Conservation (phyloP, 176 grass and related monocot species). For the Musa beccarii region DNA sequence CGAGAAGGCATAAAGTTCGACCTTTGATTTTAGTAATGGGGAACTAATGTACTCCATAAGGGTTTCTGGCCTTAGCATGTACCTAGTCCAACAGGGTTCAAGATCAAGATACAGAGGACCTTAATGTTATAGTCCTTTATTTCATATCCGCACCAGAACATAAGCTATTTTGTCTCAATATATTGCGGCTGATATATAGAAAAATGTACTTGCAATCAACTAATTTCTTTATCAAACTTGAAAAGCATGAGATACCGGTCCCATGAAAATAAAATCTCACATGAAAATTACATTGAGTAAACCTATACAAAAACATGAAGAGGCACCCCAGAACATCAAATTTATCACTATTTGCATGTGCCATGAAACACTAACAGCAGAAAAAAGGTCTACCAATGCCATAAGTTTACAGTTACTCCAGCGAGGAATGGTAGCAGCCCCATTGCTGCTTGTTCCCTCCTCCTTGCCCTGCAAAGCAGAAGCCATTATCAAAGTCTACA, state of each 20-base stretch:
- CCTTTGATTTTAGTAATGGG: not conserved
- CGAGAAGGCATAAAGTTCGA: not conserved
- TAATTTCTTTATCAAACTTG: too few species aligned
- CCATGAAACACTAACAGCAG: not conserved
- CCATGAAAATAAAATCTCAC: not conserved
- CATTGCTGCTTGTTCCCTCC: not conserved
- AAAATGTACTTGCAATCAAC: too few species aligned
- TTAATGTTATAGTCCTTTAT: not conserved
- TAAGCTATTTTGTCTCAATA: not conserved
- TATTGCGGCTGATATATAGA: not conserved
- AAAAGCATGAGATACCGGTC: not conserved
- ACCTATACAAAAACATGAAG: not conserved
- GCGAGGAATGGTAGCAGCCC: not conserved
- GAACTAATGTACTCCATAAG: not conserved
- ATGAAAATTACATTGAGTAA: not conserved
- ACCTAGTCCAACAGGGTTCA: not conserved
- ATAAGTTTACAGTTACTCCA: slow-evolving; percentile 5
- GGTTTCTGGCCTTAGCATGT: not conserved
- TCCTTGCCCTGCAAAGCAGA: not conserved
- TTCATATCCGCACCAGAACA: not conserved
- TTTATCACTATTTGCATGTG: not conserved
- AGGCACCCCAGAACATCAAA: not conserved
- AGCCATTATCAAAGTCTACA: not conserved
- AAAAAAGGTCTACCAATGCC: not conserved
- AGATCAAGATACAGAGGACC: not conserved